Evolutionary conservation across 169 alveolate genomes (phyloP).

Genomic region (Plasmodium inui): DNA sequence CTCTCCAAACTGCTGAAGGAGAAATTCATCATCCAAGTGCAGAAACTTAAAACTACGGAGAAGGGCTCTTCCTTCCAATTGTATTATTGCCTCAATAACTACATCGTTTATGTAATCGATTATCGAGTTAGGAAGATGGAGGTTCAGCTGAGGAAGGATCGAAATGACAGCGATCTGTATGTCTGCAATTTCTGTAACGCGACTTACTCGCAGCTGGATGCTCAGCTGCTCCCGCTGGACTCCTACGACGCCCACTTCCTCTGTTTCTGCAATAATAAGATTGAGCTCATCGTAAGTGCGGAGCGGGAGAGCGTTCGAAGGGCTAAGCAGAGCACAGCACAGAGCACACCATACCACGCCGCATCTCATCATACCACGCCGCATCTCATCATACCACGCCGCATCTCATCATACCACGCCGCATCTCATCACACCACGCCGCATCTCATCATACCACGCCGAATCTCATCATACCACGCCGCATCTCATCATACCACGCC

Average conservation of each 20-base stretch:
- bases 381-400: background rate
- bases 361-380: background rate
- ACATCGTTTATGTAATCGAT: slow-evolving; percentile 79
- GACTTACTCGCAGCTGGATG: slow-evolving; percentile 81
- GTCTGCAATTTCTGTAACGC: slow-evolving; percentile 79
- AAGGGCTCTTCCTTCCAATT: slow-evolving; percentile 59
- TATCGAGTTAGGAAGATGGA: slow-evolving; percentile 81
- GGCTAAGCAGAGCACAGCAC: too few relatives aligned
- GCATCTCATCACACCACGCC: background rate
- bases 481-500: background rate
- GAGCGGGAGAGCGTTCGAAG: background rate
- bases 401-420: too few relatives aligned
- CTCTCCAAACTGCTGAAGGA: slow-evolving; percentile 72
- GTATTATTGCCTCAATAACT: slow-evolving; percentile 79
- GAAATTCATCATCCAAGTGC: slow-evolving; percentile 39
- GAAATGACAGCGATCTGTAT: slow-evolving; percentile 78
- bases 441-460: background rate
- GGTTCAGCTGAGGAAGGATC: slow-evolving; percentile 75
- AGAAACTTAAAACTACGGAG: slow-evolving; percentile 53
- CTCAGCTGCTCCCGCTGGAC: slow-evolving; percentile 82
- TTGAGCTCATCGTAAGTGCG: slow-evolving; percentile 80
- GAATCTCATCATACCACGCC: background rate
- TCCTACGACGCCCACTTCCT: slow-evolving; percentile 84
- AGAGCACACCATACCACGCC: background rate
- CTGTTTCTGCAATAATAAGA: slow-evolving; percentile 83